phyloP scores from a whole-genome alignment of 148 eudicot genomes.

The Camellia sinensis region DNA sequence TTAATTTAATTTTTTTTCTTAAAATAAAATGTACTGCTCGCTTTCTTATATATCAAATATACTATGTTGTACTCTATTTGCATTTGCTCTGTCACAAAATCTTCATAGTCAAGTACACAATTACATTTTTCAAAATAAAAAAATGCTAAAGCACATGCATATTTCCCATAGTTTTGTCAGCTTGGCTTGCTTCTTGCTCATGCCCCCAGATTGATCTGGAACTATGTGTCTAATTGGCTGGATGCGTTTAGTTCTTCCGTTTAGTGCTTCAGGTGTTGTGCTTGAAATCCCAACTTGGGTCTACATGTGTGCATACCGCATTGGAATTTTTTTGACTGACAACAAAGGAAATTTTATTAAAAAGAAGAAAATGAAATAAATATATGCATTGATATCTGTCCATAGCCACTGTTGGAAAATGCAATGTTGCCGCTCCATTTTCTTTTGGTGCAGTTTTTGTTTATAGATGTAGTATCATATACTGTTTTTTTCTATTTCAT shows the following conservation, averaged over 20 bases:
- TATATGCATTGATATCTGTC: too few relatives aligned
- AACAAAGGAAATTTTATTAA: too few relatives aligned
- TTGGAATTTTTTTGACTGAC: too few relatives aligned
- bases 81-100: background rate
- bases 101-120: background rate
- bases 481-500: too few relatives aligned
- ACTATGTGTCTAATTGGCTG: too few relatives aligned
- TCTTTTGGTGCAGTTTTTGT: background rate
- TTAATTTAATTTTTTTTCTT: constrained; percentile 7
- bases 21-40: background rate
- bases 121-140: background rate
- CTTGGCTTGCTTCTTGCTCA: constrained; percentile 5
- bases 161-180: background rate
- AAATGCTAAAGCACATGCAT: background rate
- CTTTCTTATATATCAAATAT: background rate
- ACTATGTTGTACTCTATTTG: background rate
- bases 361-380: background rate
- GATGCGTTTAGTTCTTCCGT: too few relatives aligned
- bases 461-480: background rate
- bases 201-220: background rate
- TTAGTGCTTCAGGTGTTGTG: too few relatives aligned
- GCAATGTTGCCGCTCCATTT: background rate
- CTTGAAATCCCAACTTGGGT: background rate
- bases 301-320: too few relatives aligned
- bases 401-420: background rate